Conservation (phyloP, 2,329 filamentous ascomycete genomes). For the Helminthosporium solani region DNA sequence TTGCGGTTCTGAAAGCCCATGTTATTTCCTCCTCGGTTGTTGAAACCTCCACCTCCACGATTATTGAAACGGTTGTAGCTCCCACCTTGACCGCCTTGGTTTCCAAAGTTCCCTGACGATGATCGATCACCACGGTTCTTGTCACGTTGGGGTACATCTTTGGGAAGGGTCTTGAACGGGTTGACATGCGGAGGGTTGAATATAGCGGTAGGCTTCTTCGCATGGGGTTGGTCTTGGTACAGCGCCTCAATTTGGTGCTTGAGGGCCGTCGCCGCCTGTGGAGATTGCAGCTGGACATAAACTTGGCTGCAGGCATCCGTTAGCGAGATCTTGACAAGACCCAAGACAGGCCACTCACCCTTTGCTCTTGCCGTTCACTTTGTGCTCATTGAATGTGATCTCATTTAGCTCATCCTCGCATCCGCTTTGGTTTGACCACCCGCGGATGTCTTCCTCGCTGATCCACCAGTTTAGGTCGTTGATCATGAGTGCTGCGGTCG, state of each 20-base stretch:
- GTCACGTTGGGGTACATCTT: conserved; percentile 75
- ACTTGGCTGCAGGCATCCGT: conserved; percentile 57
- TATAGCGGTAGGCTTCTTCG: conserved; percentile 68
- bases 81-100: conserved; percentile 55
- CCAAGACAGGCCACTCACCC: conserved; percentile 60
- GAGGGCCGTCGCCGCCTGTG: conserved; percentile 79
- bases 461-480: conserved; percentile 97
- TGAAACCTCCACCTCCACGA: conserved; percentile 37
- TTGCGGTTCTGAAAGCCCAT: conserved; percentile 41
- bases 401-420: conserved; percentile 86
- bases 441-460: conserved; percentile 83
- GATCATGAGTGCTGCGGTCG: conserved; percentile 73
- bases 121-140: conserved; percentile 63
- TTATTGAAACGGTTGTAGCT: conserved; percentile 33
- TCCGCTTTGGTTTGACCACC: conserved; percentile 76
- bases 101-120: conserved; percentile 43
- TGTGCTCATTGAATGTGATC: conserved; percentile 96
- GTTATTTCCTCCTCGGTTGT: conserved; percentile 27
- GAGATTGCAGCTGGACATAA: conserved; percentile 80
- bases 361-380: conserved; percentile 98
- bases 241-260: conserved; percentile 78
- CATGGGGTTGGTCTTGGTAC: conserved; percentile 56
- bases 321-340: conserved; percentile 4
- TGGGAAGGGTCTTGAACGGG: conserved; percentile 86
- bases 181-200: conserved; percentile 79